A percentile compares a stretch with the other conserved stretches of the same genome.
Evolutionary conservation across 2,329 filamentous ascomycete species (phyloP).

Genomic region (Nemania serpens): DNA sequence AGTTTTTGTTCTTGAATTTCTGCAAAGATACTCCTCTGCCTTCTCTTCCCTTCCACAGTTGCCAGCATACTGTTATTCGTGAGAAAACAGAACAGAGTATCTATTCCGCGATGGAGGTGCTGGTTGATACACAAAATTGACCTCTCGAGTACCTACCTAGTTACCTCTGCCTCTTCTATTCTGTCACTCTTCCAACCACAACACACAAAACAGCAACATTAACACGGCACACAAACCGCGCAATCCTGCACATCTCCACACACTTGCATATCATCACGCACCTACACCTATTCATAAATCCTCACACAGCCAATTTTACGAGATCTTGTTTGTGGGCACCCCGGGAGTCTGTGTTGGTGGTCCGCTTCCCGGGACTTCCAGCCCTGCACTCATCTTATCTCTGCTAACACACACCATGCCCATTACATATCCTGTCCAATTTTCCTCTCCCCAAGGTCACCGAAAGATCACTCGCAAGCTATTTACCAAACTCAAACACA

Average conservation of each 20-base stretch:
- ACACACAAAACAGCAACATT: not conserved
- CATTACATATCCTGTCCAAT: slow-evolving; percentile 1
- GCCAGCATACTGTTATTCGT: not conserved
- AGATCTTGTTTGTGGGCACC: not conserved
- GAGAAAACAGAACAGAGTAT: not conserved
- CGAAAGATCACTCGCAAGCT: slow-evolving; percentile 26
- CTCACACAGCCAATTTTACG: not conserved
- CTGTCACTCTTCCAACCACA: not conserved
- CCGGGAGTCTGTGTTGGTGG: not conserved
- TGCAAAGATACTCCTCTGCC: not conserved
- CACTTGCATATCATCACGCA: not conserved
- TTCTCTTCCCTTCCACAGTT: not conserved
- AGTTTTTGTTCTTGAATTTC: not conserved
- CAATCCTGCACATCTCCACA: not conserved
- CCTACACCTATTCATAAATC: not conserved
- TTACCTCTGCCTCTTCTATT: not conserved
- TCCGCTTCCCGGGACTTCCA: not conserved
- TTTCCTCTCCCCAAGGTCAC: slow-evolving; percentile 21
- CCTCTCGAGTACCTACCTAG: not conserved
- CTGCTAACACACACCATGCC: slow-evolving; percentile 20
- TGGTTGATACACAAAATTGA: not conserved
- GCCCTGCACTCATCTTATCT: slow-evolving; percentile 7
- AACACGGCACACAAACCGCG: not conserved
- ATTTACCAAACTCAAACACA: slow-evolving; percentile 31
- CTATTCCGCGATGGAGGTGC: not conserved